Base-by-base conservation (phyloP, 2,329 filamentous ascomycete species). In the Paraphoma chrysanthemicola region DNA sequence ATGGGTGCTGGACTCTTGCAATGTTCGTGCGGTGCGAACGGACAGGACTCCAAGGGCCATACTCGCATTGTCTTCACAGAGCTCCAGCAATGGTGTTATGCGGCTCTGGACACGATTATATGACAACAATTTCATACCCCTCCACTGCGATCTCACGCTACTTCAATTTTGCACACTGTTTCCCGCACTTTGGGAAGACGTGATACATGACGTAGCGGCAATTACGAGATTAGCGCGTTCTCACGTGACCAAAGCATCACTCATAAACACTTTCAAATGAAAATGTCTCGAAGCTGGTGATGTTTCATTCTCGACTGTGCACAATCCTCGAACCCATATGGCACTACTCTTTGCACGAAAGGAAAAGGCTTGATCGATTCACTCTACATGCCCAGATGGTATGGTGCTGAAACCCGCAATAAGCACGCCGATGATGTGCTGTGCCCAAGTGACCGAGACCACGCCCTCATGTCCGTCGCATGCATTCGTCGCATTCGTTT, bases 351-450 rank as follows among this genome's bases (percentile, higher is more conserved):
- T 50, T 60, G 58, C 58, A 59, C 56, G 53, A 61, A 51, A 69
- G 58, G 56, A 63, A 67, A 67, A 57, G 60, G 59, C 63, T 66
- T 63, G 68, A 71, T 73, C 67, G 63, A 72, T 73, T 73, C 70
- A 72, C 67, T 71, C 69, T 73, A 74, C 67, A 70, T 69, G 69
- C 63, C 62, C 60, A 61, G 67, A 63, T 17, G 39, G 16, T 42
- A 42, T 42, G 39, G 16, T 38, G 33, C 10, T 42, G 39, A 42
- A 17, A 42, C 39, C 39, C 16, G 12, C 14, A 42, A 42, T 42
- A 42, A 42, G 14, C 39, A 42, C 16, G 14, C 12, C 14, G 64
- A 69, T 64, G 58, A 62, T 62, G 63, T 60, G 62, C 57, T 69
- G 64, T 72, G 62, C 66, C 57, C 60, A 63, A 63, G 61, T 64